Percentiles rank a stretch among this genome's conserved stretches.
phyloP scores from a whole-genome alignment of 2,329 filamentous ascomycete genomes.

The Apiospora marii region DNA sequence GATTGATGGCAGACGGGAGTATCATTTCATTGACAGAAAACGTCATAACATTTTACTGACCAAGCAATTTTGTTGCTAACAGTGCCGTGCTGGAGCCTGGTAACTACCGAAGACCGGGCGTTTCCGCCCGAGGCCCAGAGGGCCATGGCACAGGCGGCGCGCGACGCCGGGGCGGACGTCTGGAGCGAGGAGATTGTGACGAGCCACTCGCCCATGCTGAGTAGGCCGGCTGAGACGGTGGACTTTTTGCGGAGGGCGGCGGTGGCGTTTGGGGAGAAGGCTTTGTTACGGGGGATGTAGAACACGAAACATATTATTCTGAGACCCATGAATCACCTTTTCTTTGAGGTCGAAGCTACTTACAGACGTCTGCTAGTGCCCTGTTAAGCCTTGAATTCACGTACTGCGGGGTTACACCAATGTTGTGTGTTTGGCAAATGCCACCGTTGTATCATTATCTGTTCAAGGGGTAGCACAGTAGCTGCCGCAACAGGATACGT shows the following conservation, averaged over 20 bases:
- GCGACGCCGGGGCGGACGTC: constrained; percentile 46
- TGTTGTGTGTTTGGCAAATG: background rate
- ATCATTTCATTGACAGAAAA: background rate
- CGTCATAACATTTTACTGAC: background rate
- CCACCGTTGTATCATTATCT: background rate
- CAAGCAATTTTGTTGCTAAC: background rate
- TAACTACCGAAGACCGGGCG: constrained; percentile 42
- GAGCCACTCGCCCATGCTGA: constrained; percentile 59
- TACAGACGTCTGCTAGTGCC: background rate
- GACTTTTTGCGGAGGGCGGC: constrained; percentile 42
- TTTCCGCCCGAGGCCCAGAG: constrained; percentile 51
- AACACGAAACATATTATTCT: background rate
- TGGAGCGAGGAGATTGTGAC: constrained; percentile 50
- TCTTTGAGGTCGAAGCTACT: background rate
- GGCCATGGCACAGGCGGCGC: constrained; percentile 47
- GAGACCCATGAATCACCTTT: background rate
- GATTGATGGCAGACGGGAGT: no score
- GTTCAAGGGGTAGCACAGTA: background rate
- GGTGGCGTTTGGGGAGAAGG: constrained; percentile 32
- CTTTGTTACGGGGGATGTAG: background rate
- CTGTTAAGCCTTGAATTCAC: background rate
- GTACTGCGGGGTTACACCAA: background rate
- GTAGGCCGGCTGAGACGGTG: constrained; percentile 50
- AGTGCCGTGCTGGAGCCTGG: background rate
- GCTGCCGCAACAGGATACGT: no score